Base-by-base conservation (phyloP, 345 rosid species). In the Gossypioides kirkii region DNA sequence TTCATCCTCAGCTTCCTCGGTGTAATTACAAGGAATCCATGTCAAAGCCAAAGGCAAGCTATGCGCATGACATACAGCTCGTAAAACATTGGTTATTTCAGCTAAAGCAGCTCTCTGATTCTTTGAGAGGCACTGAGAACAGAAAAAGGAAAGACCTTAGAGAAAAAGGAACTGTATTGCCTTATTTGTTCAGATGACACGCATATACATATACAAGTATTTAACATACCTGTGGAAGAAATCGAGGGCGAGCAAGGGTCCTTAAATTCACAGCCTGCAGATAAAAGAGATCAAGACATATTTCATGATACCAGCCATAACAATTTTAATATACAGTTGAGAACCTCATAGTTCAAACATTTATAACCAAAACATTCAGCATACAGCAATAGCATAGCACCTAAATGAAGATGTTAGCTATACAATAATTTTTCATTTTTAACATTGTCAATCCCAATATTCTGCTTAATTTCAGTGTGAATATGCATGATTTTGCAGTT, bases 51-150 rank as follows among this genome's bases (percentile, higher is more conserved):
- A 74, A 6, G 97, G 97, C 76, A 94, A 79, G 41, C 79, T 84
- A 82, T 94, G 98, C 22, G 90, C 97, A 74, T 94, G 95, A 45
- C 98, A 94, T 64, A 89, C 87, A 23, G 88, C 95, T 69, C 88
- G 84, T 56, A 94, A 78, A 80, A 94, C 95, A 79, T 94, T 87
- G 56, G 81, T 73, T 80, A 94, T 92, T 82, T 94, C 98, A 69
- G 91, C 82, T 69, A 90, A 82, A 61, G 89, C 95, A 73, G 81
- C 87, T 81, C 85, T 85, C 77, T 86, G 93, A 78, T 84, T 83
- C 74, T 74, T 80, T 70, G 97, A 90, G 78, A 90, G 82, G 77
- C 80, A 83, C 98, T 94, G 92, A 3, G 79, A 63, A 81, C 76
- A 83, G 2, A 17, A 7, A 63, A 73, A 22, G 22, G 36, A 47